Base-by-base conservation (phyloP, 306 rosid species). In the Quercus alba region DNA sequence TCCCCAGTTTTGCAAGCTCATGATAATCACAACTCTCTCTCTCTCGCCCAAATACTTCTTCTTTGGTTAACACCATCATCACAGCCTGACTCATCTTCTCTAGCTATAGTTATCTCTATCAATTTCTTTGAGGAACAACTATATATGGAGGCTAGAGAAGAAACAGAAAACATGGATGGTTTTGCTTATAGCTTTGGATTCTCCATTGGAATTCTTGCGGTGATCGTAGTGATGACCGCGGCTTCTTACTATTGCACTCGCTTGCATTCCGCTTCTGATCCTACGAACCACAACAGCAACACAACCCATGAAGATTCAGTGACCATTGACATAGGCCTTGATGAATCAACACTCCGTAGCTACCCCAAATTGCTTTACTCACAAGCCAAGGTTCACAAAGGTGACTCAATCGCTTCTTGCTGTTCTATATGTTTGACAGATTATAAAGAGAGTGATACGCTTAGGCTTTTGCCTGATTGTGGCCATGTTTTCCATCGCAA, bases 381-480 rank as follows among this genome's bases (percentile, higher is more conserved):
- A 14, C 33, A 81, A 14, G 76, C 80, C 41, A 80, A 73, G 79
- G 33, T 74, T 55, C 75, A 74, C 75, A 26, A 2, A 25, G 46
- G 19, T 21, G 28, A 49, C 5, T 11, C 70, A 38, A 41, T 44
- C 10, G 38, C 82, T 23, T 25, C 56, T 3, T 31, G 57, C 30
- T 80, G 84, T 33, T 73, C 80, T 0, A 75, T 81, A 18, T 81
- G 84, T 71, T 52, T 81, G 59, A 56, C 63, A 9, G 84, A 81
- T 51, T 81, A 81, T 31, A 70, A 58, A 28, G 84, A 75, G 6
- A 44, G 33, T 5, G 84, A 81, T 21, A 9, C 49, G 54, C 67
- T 81, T 1, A 13, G 84, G 72, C 25, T 81, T 33, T n/a, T 81
- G 26, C 84, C 84, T 19, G 80, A 81, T 26, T 81, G 84, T 18